A percentile compares a stretch with the other conserved stretches of the same genome.
Conservation (phyloP, 805 yeast genomes). For the Wickerhamiella sergipiensis region DNA sequence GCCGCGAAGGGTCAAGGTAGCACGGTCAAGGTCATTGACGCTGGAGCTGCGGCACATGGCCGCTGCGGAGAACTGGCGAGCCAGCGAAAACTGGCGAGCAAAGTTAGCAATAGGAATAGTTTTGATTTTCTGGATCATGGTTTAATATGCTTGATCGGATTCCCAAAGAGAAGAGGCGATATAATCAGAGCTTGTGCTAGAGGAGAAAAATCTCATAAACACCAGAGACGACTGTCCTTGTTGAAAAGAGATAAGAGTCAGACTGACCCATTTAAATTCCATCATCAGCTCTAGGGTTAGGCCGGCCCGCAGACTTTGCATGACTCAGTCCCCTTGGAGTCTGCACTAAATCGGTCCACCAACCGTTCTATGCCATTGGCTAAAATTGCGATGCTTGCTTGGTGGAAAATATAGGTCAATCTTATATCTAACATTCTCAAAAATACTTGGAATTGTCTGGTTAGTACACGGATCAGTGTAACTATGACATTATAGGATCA, state of each 20-base stretch:
- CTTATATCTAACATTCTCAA: background rate
- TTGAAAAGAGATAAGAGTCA: background rate
- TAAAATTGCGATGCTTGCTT: too few species aligned
- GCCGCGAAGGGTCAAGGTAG: conserved; percentile 78
- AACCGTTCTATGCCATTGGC: too few species aligned
- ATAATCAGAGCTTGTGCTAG: conserved; percentile 12
- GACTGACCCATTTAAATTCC: background rate
- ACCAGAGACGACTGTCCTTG: background rate
- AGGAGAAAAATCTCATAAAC: conserved; percentile 19
- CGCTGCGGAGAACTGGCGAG: background rate
- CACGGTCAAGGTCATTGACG: conserved; percentile 35
- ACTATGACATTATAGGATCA: conserved; percentile 13
- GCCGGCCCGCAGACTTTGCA: background rate
- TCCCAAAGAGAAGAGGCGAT: conserved; percentile 20
- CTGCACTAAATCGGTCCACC: background rate
- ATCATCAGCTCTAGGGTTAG: background rate
- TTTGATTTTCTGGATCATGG: background rate
- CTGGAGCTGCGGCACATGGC: conserved; percentile 26
- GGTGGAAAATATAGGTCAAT: background rate
- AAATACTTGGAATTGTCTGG: conserved; percentile 2
- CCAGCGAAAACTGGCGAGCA: background rate
- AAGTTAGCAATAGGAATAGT: background rate
- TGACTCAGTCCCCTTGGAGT: background rate
- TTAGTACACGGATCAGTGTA: conserved; percentile 11
- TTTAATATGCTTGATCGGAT: conserved; percentile 13